These are phyloP conservation scores for Suhomyces xylopsoci DNA, from an alignment of 805 yeast genomes.

Conservation along the genomic window DNA sequence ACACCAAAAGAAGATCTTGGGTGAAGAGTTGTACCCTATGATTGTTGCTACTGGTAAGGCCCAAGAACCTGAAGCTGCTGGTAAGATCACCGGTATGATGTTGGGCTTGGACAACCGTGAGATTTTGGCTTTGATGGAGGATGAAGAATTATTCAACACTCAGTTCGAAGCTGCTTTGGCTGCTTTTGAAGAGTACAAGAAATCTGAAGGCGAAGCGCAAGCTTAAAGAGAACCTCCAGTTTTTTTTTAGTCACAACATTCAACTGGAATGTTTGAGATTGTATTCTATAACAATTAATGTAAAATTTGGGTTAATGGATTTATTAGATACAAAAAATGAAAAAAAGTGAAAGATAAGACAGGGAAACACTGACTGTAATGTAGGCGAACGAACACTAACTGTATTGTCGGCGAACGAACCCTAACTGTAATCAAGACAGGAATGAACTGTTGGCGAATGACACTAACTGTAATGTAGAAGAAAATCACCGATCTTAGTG, in stretches of 20 bases:
- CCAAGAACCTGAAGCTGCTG: slow-evolving; percentile 91
- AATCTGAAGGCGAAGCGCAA: slow-evolving; percentile 33
- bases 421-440: no score
- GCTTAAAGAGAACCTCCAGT: slow-evolving; percentile 7
- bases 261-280: slow-evolving; percentile 7
- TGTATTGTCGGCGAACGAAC: no score
- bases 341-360: slow-evolving; percentile 13
- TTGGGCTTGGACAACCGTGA: slow-evolving; percentile 91
- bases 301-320: slow-evolving; percentile 23
- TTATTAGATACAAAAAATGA: slow-evolving; percentile 20
- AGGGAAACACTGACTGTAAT: no score
- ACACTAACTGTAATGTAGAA: no score
- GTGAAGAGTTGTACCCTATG: slow-evolving; percentile 95
- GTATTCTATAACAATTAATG: slow-evolving; percentile 19
- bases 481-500: no score
- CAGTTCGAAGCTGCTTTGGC: slow-evolving; percentile 92
- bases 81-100: slow-evolving; percentile 98
- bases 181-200: slow-evolving; percentile 90
- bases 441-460: no score
- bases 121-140: slow-evolving; percentile 82
- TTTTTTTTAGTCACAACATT: background rate
- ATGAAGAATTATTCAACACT: slow-evolving; percentile 82
- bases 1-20: slow-evolving; percentile 95
- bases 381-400: no score
- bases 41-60: slow-evolving; percentile 84